Conservation (phyloP, 2,329 filamentous ascomycete species). For the Aspergillus pseudonomiae region DNA sequence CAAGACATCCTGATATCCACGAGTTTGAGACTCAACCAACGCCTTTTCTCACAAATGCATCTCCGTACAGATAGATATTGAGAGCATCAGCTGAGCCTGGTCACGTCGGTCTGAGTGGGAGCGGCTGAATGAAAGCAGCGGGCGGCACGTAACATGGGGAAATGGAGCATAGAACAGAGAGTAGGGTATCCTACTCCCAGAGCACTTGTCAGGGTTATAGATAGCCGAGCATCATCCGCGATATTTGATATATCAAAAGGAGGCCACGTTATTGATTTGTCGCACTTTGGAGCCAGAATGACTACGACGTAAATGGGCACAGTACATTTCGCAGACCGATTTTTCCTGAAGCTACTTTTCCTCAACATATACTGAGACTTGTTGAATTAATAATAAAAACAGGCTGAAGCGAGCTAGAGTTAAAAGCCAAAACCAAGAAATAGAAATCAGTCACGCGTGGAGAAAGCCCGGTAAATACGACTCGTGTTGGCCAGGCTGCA, state of each 20-base stretch:
- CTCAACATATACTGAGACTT: no score
- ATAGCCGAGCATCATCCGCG: background rate
- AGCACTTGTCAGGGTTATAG: background rate
- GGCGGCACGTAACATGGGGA: background rate
- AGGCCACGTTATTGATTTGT: background rate
- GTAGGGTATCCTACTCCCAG: background rate
- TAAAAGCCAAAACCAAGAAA: no score
- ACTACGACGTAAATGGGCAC: background rate
- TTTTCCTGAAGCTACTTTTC: background rate
- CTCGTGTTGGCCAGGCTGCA: no score
- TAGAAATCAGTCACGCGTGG: no score
- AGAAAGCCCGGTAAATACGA: no score
- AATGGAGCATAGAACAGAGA: background rate
- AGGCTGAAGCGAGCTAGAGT: no score
- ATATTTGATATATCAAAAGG: background rate
- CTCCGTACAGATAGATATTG: background rate
- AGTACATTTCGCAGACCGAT: background rate
- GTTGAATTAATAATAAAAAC: no score
- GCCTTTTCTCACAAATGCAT: background rate
- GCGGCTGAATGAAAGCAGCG: background rate
- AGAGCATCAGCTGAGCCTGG: background rate
- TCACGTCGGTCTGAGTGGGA: background rate
- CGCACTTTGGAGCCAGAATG: background rate
- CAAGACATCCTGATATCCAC: background rate
- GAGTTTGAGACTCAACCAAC: background rate